Evolutionary conservation across 2,329 filamentous ascomycete species (phyloP).

Genomic region (Sporothrix mexicana): DNA sequence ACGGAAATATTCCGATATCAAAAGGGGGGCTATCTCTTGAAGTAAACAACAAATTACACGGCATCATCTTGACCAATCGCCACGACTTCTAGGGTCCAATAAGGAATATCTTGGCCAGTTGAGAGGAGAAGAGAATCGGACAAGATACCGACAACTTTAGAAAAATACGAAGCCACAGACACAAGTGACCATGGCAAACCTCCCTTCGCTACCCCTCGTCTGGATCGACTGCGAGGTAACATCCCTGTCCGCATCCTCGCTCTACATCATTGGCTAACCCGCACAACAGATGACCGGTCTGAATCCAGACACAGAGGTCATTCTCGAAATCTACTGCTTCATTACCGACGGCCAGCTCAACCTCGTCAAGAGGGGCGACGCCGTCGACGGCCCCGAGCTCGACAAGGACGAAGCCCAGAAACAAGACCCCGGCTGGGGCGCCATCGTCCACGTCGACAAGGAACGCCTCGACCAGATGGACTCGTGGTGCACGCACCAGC

Average conservation of each 20-base stretch:
- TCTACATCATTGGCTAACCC: background rate
- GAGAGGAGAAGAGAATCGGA: too few relatives aligned
- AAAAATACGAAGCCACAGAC: background rate
- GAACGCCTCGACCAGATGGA: constrained; percentile 78
- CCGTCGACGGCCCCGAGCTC: background rate
- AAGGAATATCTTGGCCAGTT: too few relatives aligned
- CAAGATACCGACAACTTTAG: background rate
- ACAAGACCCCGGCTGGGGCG: constrained; percentile 79
- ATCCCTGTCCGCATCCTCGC: background rate
- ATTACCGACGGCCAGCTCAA: constrained; percentile 79
- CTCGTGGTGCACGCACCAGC: constrained; percentile 84
- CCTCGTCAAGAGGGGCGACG: constrained; percentile 20
- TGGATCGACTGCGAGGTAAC: constrained; percentile 38
- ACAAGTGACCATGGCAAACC: constrained; percentile 25
- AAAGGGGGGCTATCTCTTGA: background rate
- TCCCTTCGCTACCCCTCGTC: constrained; percentile 32
- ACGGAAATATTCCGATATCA: background rate
- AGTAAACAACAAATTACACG: background rate
- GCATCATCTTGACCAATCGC: background rate
- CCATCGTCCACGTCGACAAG: constrained; percentile 74
- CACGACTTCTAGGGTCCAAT: too few relatives aligned
- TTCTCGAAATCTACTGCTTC: constrained; percentile 91
- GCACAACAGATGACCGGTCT: constrained; percentile 95
- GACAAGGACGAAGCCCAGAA: constrained; percentile 59
- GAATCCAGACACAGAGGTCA: constrained; percentile 76